These are phyloP conservation scores for Coprinellus micaceus DNA, from an alignment of 768 basidiomycete species.

Conservation along the genomic window DNA sequence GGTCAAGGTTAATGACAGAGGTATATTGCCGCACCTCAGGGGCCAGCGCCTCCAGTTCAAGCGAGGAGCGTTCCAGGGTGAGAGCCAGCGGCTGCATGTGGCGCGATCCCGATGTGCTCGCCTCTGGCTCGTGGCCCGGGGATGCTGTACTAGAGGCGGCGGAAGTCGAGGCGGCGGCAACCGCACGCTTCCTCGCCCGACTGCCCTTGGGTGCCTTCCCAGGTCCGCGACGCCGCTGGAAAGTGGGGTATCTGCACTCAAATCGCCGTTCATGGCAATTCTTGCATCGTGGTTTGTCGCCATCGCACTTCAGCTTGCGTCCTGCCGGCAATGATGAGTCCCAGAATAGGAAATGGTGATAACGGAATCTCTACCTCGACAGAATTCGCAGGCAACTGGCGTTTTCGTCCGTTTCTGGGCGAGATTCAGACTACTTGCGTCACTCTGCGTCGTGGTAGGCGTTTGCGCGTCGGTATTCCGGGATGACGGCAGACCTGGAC, in stretches of 20 bases:
- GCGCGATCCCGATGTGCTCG: not conserved
- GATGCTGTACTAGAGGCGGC: not conserved
- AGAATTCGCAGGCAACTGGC: conserved; percentile 72
- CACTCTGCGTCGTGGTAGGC: conserved; percentile 17
- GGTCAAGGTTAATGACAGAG: conserved; percentile 28
- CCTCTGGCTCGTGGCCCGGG: not conserved
- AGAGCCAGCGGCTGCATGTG: not conserved
- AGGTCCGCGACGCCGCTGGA: conserved; percentile 61
- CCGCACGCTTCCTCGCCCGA: conserved; percentile 37
- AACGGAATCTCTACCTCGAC: conserved; percentile 49
- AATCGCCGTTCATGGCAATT: conserved; percentile 56
- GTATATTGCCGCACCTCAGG: conserved; percentile 30
- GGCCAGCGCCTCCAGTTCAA: conserved; percentile 4
- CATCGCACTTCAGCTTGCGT: conserved; percentile 75
- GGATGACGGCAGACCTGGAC: conserved; percentile 14
- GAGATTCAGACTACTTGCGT: conserved; percentile 20
- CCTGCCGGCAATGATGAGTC: conserved; percentile 34
- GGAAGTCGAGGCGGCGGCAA: conserved; percentile 10
- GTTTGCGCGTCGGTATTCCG: conserved; percentile 16
- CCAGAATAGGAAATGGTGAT: conserved; percentile 15
- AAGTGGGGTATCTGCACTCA: conserved; percentile 51
- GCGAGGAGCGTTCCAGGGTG: not conserved
- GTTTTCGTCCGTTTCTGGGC: conserved; percentile 41
- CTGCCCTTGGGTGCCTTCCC: conserved; percentile 69
- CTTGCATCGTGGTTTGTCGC: conserved; percentile 55